Evolutionary conservation across 2,329 filamentous ascomycete species (phyloP).

Genomic region (Ilyonectria mors-panacis): DNA sequence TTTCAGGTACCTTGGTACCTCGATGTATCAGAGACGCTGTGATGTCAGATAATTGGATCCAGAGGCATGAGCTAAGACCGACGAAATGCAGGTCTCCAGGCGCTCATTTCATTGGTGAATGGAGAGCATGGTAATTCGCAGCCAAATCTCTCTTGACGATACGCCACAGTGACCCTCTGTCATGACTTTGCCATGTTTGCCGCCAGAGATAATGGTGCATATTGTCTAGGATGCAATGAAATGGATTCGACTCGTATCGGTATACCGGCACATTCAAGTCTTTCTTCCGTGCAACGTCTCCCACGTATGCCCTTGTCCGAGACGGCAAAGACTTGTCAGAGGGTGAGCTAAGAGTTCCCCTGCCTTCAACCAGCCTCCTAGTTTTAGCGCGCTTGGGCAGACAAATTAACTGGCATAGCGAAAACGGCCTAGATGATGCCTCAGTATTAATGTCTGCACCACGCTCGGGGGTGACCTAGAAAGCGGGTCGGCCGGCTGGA

Average conservation of each 20-base stretch:
- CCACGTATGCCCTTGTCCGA: slow-evolving; percentile 28
- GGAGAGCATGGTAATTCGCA: slow-evolving; percentile 2
- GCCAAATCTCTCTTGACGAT: background rate
- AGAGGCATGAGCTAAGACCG: slow-evolving; percentile 23
- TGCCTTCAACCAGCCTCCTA: slow-evolving; percentile 14
- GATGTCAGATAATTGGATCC: slow-evolving; percentile 19
- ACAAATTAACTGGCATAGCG: background rate
- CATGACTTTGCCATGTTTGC: background rate
- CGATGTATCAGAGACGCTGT: slow-evolving; percentile 6
- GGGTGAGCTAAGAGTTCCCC: slow-evolving; percentile 1
- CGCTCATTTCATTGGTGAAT: slow-evolving; percentile 20
- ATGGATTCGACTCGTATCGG: background rate
- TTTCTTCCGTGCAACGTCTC: slow-evolving; percentile 9
- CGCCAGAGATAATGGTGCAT: background rate
- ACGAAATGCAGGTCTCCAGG: slow-evolving; percentile 16
- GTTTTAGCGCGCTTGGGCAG: slow-evolving; percentile 5
- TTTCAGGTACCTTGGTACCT: background rate
- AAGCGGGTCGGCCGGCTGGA: slow-evolving; percentile 25
- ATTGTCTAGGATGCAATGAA: slow-evolving; percentile 3
- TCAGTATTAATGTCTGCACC: slow-evolving; percentile 22
- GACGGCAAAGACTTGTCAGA: slow-evolving; percentile 9
- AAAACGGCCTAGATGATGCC: background rate
- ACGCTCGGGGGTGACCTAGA: background rate
- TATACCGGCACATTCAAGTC: background rate
- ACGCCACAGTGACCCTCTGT: background rate